These are phyloP conservation scores for Parascedosporium putredinis DNA, from an alignment of 2,329 filamentous ascomycete species.

Conservation along the genomic window DNA sequence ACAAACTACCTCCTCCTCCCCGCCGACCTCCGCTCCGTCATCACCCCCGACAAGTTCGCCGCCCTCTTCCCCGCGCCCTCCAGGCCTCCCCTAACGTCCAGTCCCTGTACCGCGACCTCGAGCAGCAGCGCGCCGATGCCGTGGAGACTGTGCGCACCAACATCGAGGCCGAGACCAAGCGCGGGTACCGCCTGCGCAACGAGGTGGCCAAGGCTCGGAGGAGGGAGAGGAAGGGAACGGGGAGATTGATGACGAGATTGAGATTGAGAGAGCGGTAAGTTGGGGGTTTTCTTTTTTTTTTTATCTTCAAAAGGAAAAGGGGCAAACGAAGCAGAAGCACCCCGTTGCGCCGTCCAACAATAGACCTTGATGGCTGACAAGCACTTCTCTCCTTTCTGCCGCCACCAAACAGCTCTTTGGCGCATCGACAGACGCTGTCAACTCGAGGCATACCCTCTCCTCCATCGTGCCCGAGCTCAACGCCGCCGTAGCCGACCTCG, in stretches of 20 bases:
- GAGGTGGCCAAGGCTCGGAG: conserved; percentile 44
- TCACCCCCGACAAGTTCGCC: conserved; percentile 66
- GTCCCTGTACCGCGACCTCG: conserved; percentile 67
- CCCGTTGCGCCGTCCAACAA: no score
- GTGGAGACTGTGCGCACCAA: conserved; percentile 57
- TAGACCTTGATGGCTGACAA: no score
- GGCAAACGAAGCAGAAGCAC: no score
- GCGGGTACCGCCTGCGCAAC: conserved; percentile 46
- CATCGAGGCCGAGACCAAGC: conserved; percentile 54
- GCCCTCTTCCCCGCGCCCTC: conserved; percentile 58
- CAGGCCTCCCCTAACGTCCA: conserved; percentile 58
- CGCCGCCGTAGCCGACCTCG: conserved; percentile 51
- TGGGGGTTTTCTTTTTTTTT: conserved; percentile 1
- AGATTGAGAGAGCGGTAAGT: conserved; percentile 48
- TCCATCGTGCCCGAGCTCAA: conserved; percentile 62
- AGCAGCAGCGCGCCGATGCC: conserved; percentile 58
- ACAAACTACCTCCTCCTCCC: conserved; percentile 69
- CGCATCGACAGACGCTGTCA: conserved; percentile 29
- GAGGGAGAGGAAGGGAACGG: conserved; percentile 41
- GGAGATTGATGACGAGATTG: conserved; percentile 51
- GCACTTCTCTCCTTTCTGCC: no score
- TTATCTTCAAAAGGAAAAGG: neutral
- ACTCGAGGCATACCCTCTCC: conserved; percentile 46
- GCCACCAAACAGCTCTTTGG: conserved; percentile 60
- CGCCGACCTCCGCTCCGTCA: conserved; percentile 60